Evolutionary conservation across 768 basidiomycete genomes (phyloP), one percentile per base, ranked within the genome.

Genomic region (Favolaschia claudopus): DNA sequence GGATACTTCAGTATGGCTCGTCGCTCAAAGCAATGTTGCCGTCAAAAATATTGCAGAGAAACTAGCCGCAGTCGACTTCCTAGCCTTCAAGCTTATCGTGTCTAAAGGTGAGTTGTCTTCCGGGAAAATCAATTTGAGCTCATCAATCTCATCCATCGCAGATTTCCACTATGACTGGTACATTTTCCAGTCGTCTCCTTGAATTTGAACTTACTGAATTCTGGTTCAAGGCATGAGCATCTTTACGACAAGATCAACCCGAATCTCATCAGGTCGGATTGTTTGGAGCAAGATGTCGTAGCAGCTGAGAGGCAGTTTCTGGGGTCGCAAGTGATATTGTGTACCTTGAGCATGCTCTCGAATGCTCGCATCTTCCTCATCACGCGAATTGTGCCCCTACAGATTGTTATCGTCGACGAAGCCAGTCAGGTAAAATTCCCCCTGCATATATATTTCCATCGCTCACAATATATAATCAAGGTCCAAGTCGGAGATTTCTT

Each of bases 31-130:
- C 10, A 92, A 92, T 70, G 83, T 92, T 50, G 91, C 89, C 29
- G 89, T 92, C 32, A 91, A 89, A 71, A 91, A 91, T 62, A 89
- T 92, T 63, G 90, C 90, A 17, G 89, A 89, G 66, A 91, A 89
- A 65, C 69, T 92, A 13, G 79, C 75, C 3, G 70, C 77, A 1
- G 74, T 81, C 59, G 73, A 70, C 5, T 79, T 87, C 44, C 36
- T 67, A 1, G 59, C 82, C 7, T 92, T 85, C 75, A 88, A 76
- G 65, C 71, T 92, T 1, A 67, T 92, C 2, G 88, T 92, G 17
- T 86, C 89, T 3, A 72, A 73, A 71, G 37, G 63, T 60, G 17
- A 5, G 45, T 42, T n/a, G 19, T 38, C 5, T n/a, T 5, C 7
- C 15, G 12, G n/a, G 9, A 14, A n/a, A 1, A 32, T n/a, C 19